phyloP scores from a whole-genome alignment of 331 rosid genomes.

The Quercus tomentella region DNA sequence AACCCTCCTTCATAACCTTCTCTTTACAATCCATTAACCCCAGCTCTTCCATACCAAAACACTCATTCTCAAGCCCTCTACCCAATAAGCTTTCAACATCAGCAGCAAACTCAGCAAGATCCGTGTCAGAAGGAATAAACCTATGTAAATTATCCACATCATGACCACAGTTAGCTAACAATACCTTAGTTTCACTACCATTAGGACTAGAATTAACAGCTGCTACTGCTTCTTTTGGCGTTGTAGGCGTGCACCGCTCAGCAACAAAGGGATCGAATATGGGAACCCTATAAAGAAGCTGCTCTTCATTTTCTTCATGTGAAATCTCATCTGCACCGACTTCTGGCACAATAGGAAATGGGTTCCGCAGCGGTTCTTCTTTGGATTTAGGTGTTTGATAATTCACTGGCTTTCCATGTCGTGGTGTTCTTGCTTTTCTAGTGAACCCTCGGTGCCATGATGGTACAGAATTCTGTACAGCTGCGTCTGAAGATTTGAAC shows the following conservation, averaged over 20 bases:
- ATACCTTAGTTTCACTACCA: conserved; percentile 12
- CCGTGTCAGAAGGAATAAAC: conserved; percentile 59
- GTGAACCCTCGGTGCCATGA: conserved; percentile 75
- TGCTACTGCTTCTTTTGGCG: conserved; percentile 11
- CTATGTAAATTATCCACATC: conserved; percentile 40
- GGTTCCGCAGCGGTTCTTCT: background rate
- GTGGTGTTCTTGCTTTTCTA: conserved; percentile 69
- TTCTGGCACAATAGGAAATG: conserved; percentile 67
- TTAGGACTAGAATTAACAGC: background rate
- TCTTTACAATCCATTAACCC: conserved; percentile 54
- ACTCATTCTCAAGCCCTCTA: conserved; percentile 58
- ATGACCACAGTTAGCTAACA: background rate
- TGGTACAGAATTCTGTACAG: conserved; percentile 17
- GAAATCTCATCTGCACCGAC: conserved; percentile 56
- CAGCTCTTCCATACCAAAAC: conserved; percentile 74
- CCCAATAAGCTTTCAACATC: conserved; percentile 91
- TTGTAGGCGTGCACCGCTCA: conserved; percentile 34
- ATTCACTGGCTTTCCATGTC: conserved; percentile 39
- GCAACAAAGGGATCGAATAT: conserved; percentile 58
- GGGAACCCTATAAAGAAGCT: conserved; percentile 81
- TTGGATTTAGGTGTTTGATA: background rate
- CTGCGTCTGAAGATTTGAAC: background rate
- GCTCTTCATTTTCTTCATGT: conserved; percentile 62
- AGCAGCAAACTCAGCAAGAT: conserved; percentile 79
- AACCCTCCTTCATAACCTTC: conserved; percentile 24